phyloP scores from a whole-genome alignment of 352 stramenopile species.

The Achlya hypogyna region DNA sequence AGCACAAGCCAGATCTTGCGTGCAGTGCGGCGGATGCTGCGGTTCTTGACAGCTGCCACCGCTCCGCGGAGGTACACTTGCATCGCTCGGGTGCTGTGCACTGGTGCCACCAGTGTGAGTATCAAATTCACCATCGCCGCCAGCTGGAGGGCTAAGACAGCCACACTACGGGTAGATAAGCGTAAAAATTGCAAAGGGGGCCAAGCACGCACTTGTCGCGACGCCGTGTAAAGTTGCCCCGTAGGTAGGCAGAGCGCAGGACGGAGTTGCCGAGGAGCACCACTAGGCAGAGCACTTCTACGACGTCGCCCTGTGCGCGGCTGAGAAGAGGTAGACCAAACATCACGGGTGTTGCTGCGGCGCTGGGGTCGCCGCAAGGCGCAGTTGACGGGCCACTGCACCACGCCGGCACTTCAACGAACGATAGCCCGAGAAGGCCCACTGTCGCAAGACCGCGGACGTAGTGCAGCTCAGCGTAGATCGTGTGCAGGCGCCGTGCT shows the following conservation, averaged over 20 bases:
- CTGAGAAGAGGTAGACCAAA: constrained; percentile 34
- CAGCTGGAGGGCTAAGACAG: not conserved
- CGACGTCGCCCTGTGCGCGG: constrained; percentile 22
- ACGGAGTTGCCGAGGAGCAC: constrained; percentile 33
- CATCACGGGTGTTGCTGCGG: constrained; percentile 27
- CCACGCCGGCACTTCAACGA: constrained; percentile 47
- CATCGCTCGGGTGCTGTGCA: not conserved
- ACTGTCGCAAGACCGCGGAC: constrained; percentile 34
- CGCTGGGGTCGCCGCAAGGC: not conserved
- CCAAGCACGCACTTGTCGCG: not conserved
- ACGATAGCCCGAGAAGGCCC: constrained; percentile 34
- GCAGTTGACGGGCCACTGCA: constrained; percentile 34
- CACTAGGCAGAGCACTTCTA: constrained; percentile 34
- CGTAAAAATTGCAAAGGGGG: not conserved
- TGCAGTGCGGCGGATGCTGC: not conserved
- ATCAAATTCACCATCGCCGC: too few relatives aligned
- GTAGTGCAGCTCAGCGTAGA: constrained; percentile 37
- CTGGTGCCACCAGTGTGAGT: not conserved
- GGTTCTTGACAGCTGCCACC: not conserved
- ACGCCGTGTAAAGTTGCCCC: constrained; percentile 33
- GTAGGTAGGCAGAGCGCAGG: constrained; percentile 47
- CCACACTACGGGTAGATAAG: not conserved
- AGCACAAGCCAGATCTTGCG: not conserved
- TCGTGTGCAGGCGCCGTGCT: not conserved
- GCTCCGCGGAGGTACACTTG: not conserved